phyloP scores from a whole-genome alignment of 805 yeast species.

The Candida oleophila region DNA sequence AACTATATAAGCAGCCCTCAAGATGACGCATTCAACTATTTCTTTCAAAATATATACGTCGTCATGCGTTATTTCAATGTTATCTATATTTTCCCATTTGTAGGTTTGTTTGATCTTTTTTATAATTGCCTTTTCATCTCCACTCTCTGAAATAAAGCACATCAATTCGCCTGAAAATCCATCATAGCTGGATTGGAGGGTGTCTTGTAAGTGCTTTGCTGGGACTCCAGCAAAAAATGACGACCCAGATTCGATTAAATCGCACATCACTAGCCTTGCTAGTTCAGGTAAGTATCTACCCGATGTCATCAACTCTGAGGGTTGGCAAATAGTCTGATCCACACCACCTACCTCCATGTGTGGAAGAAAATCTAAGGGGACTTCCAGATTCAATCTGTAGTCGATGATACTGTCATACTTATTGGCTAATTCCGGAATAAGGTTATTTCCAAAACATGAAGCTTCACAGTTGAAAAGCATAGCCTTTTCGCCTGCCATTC shows the following conservation, averaged over 20 bases:
- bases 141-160: constrained; percentile 36
- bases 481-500: constrained; percentile 12
- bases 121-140: constrained; percentile 17
- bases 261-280: constrained; percentile 42
- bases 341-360: constrained; percentile 26
- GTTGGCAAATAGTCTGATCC: constrained; percentile 44
- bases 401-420: constrained; percentile 42
- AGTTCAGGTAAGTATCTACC: constrained; percentile 60
- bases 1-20: constrained; percentile 45
- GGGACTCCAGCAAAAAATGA: constrained; percentile 22
- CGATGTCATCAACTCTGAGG: constrained; percentile 52
- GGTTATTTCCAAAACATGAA: constrained; percentile 50
- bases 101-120: constrained; percentile 19
- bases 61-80: constrained; percentile 12
- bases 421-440: constrained; percentile 27
- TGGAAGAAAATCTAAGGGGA: constrained; percentile 18
- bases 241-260: constrained; percentile 20
- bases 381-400: constrained; percentile 22
- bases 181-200: constrained; percentile 21
- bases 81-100: constrained; percentile 15
- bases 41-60: constrained; percentile 30
- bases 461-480: constrained; percentile 50
- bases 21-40: constrained; percentile 36
- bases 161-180: constrained; percentile 41
- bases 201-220: constrained; percentile 6